phyloP scores from a whole-genome alignment of 345 rosid species.

The Garcia nutans region DNA sequence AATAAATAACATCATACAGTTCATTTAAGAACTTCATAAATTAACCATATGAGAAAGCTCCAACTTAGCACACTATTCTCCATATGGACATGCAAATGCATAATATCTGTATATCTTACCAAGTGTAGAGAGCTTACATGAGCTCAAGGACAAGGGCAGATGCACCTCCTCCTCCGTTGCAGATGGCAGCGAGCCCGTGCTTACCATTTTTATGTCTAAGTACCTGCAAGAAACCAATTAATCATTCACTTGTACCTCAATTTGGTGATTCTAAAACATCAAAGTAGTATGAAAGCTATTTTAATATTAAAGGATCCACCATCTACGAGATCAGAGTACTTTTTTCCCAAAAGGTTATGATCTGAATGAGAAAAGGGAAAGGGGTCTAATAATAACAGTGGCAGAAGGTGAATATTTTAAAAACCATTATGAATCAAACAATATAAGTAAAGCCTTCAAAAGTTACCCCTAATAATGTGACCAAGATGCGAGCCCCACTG shows the following conservation, averaged over 20 bases:
- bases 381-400: not conserved
- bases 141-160: slow-evolving; percentile 33
- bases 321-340: not conserved
- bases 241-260: not conserved
- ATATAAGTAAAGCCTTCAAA: not conserved
- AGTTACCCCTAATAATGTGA: slow-evolving; percentile 32
- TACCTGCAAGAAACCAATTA: slow-evolving; percentile 16
- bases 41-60: not conserved
- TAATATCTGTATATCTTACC: not conserved
- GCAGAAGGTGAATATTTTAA: not conserved
- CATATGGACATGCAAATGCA: not conserved
- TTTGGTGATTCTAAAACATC: not conserved
- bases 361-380: not conserved
- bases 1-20: not conserved
- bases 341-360: not conserved
- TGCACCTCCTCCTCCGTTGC: slow-evolving; percentile 39
- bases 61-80: not conserved
- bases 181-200: slow-evolving; percentile 24
- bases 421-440: not conserved
- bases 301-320: not conserved
- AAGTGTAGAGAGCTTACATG: slow-evolving; percentile 22
- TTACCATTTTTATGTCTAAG: slow-evolving; percentile 27
- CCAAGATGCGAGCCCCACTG: slow-evolving; percentile 31
- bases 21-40: not conserved
- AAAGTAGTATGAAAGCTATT: not conserved